Percentiles rank a stretch among this genome's conserved stretches.
Conservation (phyloP, 1,284 basidiomycete species). For the Ustilago vetiveriae region DNA sequence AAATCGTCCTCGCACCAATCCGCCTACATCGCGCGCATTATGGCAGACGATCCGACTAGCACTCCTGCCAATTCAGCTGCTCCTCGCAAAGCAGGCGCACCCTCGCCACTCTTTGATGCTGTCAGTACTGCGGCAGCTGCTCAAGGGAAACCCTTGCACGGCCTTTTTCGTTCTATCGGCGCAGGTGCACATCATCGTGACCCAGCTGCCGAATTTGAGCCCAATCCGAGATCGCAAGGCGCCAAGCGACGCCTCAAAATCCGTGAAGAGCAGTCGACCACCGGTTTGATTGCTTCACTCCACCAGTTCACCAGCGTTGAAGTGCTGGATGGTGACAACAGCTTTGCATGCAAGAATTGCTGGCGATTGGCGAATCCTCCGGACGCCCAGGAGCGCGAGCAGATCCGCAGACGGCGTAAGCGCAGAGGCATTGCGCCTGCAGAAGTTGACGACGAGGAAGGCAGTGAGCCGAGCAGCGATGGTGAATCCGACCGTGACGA, state of each 20-base stretch:
- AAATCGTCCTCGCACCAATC: slow-evolving; percentile 41
- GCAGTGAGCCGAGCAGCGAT: slow-evolving; percentile 67
- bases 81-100: slow-evolving; percentile 15
- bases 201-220: slow-evolving; percentile 29
- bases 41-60: slow-evolving; percentile 35
- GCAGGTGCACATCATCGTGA: slow-evolving; percentile 14
- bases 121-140: slow-evolving; percentile 22
- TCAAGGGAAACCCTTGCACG: slow-evolving; percentile 23
- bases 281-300: slow-evolving; percentile 73
- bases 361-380: slow-evolving; percentile 84
- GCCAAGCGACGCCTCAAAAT: slow-evolving; percentile 40
- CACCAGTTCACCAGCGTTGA: slow-evolving; percentile 88
- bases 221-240: slow-evolving; percentile 34
- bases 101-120: slow-evolving; percentile 26
- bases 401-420: slow-evolving; percentile 68
- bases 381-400: slow-evolving; percentile 42
- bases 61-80: slow-evolving; percentile 7
- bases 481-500: slow-evolving; percentile 24
- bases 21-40: slow-evolving; percentile 45
- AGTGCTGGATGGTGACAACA: slow-evolving; percentile 89
- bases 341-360: slow-evolving; percentile 88
- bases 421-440: slow-evolving; percentile 50
- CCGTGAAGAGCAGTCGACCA: slow-evolving; percentile 47
- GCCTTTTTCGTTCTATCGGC: slow-evolving; percentile 31
- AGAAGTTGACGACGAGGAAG: slow-evolving; percentile 60